A percentile compares a stretch with the other conserved stretches of the same genome.
These are phyloP conservation scores for Suillus discolor DNA, from an alignment of 768 basidiomycete species.

Conservation along the genomic window DNA sequence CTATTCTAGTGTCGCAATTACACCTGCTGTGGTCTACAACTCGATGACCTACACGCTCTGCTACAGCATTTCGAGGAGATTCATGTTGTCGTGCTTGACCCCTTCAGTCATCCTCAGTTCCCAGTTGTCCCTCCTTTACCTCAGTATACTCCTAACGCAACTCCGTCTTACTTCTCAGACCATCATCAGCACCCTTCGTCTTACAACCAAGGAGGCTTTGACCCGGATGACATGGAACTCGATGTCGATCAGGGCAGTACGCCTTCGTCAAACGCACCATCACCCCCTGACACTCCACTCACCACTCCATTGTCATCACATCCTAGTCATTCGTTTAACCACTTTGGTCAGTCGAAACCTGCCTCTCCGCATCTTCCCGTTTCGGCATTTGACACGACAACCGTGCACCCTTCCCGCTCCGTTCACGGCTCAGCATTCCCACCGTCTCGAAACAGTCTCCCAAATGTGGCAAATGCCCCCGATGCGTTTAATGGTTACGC, in stretches of 20 bases:
- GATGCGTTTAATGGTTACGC: slow-evolving; percentile 74
- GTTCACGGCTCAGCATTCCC: slow-evolving; percentile 37
- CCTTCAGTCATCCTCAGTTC: slow-evolving; percentile 37
- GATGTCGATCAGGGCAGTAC: slow-evolving; percentile 63
- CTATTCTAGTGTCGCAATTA: slow-evolving; percentile 75
- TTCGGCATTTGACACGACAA: slow-evolving; percentile 54
- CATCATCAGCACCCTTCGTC: slow-evolving; percentile 24
- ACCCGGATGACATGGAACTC: slow-evolving; percentile 83
- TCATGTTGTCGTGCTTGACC: slow-evolving; percentile 75
- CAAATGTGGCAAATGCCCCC: slow-evolving; percentile 35
- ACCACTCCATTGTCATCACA: slow-evolving; percentile 43
- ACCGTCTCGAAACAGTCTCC: slow-evolving; percentile 29
- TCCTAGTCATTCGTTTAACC: slow-evolving; percentile 32
- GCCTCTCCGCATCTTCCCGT: slow-evolving; percentile 37
- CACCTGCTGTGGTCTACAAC: slow-evolving; percentile 82
- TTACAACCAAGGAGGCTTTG: slow-evolving; percentile 49
- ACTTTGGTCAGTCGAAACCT: slow-evolving; percentile 33
- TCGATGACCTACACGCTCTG: slow-evolving; percentile 78
- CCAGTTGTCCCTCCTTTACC: slow-evolving; percentile 32
- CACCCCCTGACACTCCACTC: slow-evolving; percentile 48
- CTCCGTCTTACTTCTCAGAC: slow-evolving; percentile 29
- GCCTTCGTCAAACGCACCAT: slow-evolving; percentile 42
- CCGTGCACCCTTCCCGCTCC: slow-evolving; percentile 52
- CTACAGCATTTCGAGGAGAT: slow-evolving; percentile 92
- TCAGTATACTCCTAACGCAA: slow-evolving; percentile 34